Evolutionary conservation across 495 filamentous ascomycete genomes (phyloP).

Genomic region (Chaetomium fimeti): DNA sequence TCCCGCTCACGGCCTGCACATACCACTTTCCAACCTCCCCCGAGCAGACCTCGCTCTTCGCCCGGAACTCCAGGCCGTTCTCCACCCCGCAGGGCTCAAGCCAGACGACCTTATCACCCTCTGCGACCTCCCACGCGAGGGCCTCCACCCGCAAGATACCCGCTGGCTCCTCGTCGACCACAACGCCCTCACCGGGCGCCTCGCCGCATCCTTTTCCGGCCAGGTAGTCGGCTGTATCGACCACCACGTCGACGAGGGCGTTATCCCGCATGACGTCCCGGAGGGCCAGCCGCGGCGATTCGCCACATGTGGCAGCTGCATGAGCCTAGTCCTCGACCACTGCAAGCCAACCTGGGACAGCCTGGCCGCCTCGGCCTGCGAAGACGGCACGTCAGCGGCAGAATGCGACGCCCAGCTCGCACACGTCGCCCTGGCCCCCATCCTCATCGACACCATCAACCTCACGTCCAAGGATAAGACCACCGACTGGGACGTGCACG

Average conservation of each 20-base stretch:
- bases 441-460: conserved; percentile 83
- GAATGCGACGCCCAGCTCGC: conserved; percentile 59
- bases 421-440: conserved; percentile 71
- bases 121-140: conserved; percentile 44
- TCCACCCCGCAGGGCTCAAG: conserved; percentile 44
- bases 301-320: conserved; percentile 72
- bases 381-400: conserved; percentile 5
- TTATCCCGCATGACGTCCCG: conserved; percentile 47
- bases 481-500: conserved; percentile 64
- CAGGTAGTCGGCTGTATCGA: conserved; percentile 76
- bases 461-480: conserved; percentile 68
- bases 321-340: conserved; percentile 69
- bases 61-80: conserved; percentile 70
- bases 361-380: conserved; percentile 25
- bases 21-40: conserved; percentile 78
- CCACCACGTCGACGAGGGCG: conserved; percentile 82
- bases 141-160: conserved; percentile 40
- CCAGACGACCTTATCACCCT: conserved; percentile 52
- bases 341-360: conserved; percentile 58
- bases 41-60: conserved; percentile 67
- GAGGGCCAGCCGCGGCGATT: conserved; percentile 60
- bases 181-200: conserved; percentile 66
- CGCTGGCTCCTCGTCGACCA: conserved; percentile 82
- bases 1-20: conserved; percentile 56
- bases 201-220: conserved; percentile 41